Evolutionary conservation across 1,284 basidiomycete genomes (phyloP), one percentile per base, ranked within the genome.

Genomic region (Fomes fomentarius): DNA sequence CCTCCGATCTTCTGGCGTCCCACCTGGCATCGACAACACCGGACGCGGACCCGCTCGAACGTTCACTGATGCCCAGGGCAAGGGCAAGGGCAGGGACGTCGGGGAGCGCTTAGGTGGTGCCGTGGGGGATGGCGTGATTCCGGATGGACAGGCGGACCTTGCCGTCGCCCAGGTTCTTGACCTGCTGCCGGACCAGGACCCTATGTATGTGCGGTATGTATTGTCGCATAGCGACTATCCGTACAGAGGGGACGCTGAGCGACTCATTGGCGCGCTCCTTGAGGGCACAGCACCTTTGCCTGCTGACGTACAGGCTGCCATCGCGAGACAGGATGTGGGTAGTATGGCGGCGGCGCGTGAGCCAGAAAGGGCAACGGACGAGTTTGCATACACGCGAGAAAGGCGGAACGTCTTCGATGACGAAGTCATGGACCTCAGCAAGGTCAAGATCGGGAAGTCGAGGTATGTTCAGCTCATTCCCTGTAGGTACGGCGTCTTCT

Each of bases 351-450:
- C 12, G 19, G 35, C 21, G n/a, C 38, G 21, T 34, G 34, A 45
- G 9, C 24, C 42, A 40, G 46, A 31, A 40, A 34, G n/a, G 25
- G 10, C 48, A 49, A 49, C 6, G 38, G 70, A 70, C 6, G 65
- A 71, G 30, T 65, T 65, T 25, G 65, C 65, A 42, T 77, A 72
- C 61, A 78, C 76, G 52, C 72, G 69, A 39, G 78, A 80, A 60
- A 74, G 90, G 51, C 70, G 74, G 50, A 95, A 95, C 58, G 76
- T 91, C 0, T 93, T 89, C 63, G 86, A 93, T 61, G 80, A 84
- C 15, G 81, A 89, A 41, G 71, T 68, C 22, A 81, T 94, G 70
- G 89, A 94, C 63, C 58, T 85, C 25, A 74, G 76, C 7, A 74
- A 74, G 44, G 61, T 94, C 17, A 76, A 77, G 14, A 63, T 90